Percentiles rank a stretch among this genome's conserved stretches.
These are phyloP conservation scores for Pterocarpus macrocarpus DNA, from an alignment of 306 rosid species.

Conservation along the genomic window DNA sequence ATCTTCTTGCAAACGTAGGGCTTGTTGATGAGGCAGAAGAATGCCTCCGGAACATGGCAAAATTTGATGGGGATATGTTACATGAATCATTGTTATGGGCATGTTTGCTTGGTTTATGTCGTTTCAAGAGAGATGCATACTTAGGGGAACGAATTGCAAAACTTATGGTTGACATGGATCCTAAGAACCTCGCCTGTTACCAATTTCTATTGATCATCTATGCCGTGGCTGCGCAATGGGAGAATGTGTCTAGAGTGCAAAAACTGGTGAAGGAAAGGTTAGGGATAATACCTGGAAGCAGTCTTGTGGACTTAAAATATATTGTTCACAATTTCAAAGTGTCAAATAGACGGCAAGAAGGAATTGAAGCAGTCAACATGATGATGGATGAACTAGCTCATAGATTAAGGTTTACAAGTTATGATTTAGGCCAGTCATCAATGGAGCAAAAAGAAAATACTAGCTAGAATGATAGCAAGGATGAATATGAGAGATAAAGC, in stretches of 20 bases:
- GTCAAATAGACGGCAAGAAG: conserved; percentile 47
- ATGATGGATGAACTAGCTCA: conserved; percentile 53
- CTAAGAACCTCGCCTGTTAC: conserved; percentile 63
- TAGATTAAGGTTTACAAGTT: conserved; percentile 44
- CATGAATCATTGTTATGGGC: conserved; percentile 64
- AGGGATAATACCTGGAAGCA: conserved; percentile 66
- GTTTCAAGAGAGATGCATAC: conserved; percentile 64
- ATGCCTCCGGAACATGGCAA: conserved; percentile 55
- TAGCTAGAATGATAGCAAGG: conserved; percentile 26
- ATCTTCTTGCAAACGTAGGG: conserved; percentile 64
- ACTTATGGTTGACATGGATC: conserved; percentile 66
- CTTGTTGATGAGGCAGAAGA: conserved; percentile 62
- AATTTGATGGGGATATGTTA: conserved; percentile 50
- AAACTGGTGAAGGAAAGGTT: conserved; percentile 61
- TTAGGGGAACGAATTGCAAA: conserved; percentile 68
- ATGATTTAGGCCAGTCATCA: conserved; percentile 25
- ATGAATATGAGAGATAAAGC: conserved; percentile 37
- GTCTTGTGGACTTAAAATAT: conserved; percentile 72
- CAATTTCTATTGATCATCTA: conserved; percentile 69
- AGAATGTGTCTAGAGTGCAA: conserved; percentile 69
- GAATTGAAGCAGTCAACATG: conserved; percentile 46
- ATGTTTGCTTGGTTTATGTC: conserved; percentile 63
- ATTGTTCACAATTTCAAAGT: conserved; percentile 69
- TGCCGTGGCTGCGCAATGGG: conserved; percentile 76
- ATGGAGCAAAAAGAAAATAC: background rate